Percentiles rank a stretch among this genome's conserved stretches.
phyloP scores from a whole-genome alignment of 805 yeast species.

The Kluyveromyces nonfermentans region DNA sequence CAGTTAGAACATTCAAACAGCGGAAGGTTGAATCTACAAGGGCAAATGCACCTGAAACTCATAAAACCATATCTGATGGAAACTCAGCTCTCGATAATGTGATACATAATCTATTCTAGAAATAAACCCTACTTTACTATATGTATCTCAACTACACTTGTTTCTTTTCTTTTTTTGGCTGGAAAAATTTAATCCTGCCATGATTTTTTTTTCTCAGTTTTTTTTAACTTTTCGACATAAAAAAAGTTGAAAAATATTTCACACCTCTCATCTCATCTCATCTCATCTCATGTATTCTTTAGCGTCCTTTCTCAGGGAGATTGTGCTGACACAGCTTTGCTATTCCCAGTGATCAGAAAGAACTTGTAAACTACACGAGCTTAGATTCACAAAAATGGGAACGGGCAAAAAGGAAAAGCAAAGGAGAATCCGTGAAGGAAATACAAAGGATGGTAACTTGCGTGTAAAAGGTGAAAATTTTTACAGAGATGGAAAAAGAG shows the following conservation, averaged over 20 bases:
- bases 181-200: background rate
- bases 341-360: background rate
- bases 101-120: conserved; percentile 43
- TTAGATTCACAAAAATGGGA: conserved; percentile 50
- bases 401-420: conserved; percentile 84
- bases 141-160: background rate
- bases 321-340: too few relatives aligned
- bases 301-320: too few relatives aligned
- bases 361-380: background rate
- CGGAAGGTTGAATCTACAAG: conserved; percentile 57
- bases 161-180: background rate
- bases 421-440: conserved; percentile 77
- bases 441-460: conserved; percentile 78
- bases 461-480: conserved; percentile 96
- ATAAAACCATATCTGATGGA: conserved; percentile 33
- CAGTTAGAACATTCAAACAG: conserved; percentile 57
- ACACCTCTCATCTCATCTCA: conserved; percentile 17
- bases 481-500: conserved; percentile 88
- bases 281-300: conserved; percentile 12
- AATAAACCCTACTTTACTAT: conserved; percentile 9
- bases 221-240: too few relatives aligned
- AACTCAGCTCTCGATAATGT: conserved; percentile 35
- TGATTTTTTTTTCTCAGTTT: conserved; percentile 1
- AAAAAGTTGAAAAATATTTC: conserved; percentile 1
- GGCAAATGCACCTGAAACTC: conserved; percentile 46